A percentile compares a stretch with the other conserved stretches of the same genome.
phyloP scores from a whole-genome alignment of 2,329 filamentous ascomycete genomes.

The Aureobasidium sp. region DNA sequence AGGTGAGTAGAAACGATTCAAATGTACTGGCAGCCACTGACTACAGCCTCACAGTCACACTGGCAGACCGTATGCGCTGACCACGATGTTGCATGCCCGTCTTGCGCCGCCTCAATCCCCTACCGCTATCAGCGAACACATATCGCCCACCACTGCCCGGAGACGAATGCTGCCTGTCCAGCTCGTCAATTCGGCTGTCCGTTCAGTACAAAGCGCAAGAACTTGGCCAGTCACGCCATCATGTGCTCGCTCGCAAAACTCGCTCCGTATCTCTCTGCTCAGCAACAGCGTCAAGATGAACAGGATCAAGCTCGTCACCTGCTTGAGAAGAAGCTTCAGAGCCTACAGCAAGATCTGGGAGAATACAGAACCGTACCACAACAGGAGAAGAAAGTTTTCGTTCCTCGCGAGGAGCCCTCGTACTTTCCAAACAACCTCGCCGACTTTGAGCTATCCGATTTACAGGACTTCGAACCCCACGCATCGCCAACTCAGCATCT shows the following conservation, averaged over 20 bases:
- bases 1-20: conserved; percentile 38
- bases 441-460: not conserved
- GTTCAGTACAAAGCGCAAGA: conserved; percentile 41
- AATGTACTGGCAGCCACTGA: not conserved
- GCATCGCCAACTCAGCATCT: conserved; percentile 62
- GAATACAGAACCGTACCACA: not conserved
- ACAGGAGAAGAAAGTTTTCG: not conserved
- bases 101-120: conserved; percentile 47
- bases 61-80: conserved; percentile 54
- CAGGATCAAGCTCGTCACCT: conserved; percentile 48
- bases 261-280: conserved; percentile 47
- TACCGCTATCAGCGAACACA: conserved; percentile 47
- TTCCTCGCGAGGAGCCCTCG: not conserved
- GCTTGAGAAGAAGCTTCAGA: conserved; percentile 47
- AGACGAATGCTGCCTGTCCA: conserved; percentile 46
- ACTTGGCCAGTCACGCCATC: conserved; percentile 44
- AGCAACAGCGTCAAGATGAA: conserved; percentile 48
- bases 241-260: conserved; percentile 52
- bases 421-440: not conserved
- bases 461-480: conserved; percentile 35
- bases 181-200: conserved; percentile 50
- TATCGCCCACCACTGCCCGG: conserved; percentile 45
- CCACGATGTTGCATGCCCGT: conserved; percentile 46
- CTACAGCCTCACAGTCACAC: conserved; percentile 25
- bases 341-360: conserved; percentile 48